A percentile compares a stretch with the other conserved stretches of the same genome.
These are phyloP conservation scores for Amaranthus tricolor DNA, from an alignment of 179 eudicot species.

Conservation along the genomic window DNA sequence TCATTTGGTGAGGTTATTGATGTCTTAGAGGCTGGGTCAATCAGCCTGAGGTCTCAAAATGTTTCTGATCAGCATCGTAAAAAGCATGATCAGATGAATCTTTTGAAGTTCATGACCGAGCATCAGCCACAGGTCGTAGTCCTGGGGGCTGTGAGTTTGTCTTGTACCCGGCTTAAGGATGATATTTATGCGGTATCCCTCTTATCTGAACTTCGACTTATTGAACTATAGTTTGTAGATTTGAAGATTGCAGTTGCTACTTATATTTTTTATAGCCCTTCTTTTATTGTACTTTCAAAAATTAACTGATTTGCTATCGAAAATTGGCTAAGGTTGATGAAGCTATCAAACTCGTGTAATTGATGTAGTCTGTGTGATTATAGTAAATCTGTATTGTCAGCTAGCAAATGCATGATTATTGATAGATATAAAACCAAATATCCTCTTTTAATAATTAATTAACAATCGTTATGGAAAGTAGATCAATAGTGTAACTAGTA, in stretches of 20 bases:
- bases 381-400: neutral
- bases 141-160: constrained; percentile 85
- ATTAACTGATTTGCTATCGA: neutral
- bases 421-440: neutral
- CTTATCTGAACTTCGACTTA: neutral
- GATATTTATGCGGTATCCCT: constrained; percentile 84
- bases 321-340: neutral
- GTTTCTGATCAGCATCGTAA: constrained; percentile 81
- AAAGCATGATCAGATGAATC: constrained; percentile 82
- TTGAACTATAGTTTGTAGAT: neutral
- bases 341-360: neutral
- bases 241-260: neutral
- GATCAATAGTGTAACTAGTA: neutral
- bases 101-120: constrained; percentile 83
- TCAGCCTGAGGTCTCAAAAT: constrained; percentile 67
- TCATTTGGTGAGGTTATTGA: constrained; percentile 90
- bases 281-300: neutral
- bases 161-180: constrained; percentile 81
- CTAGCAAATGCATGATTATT: neutral
- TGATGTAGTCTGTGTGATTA: neutral
- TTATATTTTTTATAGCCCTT: neutral
- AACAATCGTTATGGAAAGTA: neutral
- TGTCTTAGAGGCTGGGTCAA: constrained; percentile 72
- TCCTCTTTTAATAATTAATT: neutral
- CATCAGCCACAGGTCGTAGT: constrained; percentile 94